These are phyloP conservation scores for Scorias spongiosa DNA, from an alignment of 2,329 filamentous ascomycete species.

Conservation along the genomic window DNA sequence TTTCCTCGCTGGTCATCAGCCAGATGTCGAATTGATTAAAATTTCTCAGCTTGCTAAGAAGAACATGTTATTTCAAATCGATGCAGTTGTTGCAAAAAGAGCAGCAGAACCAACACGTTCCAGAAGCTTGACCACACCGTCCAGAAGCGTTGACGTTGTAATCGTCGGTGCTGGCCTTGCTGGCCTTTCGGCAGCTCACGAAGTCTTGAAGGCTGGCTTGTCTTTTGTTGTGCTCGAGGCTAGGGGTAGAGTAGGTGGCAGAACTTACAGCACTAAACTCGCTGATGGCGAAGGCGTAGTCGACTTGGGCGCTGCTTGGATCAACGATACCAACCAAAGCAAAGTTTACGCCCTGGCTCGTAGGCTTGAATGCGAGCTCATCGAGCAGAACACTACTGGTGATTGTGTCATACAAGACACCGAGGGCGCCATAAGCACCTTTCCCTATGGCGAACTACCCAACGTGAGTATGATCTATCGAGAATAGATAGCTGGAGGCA, in stretches of 20 bases:
- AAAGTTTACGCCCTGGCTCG: conserved; percentile 28
- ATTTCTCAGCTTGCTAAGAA: conserved; percentile 26
- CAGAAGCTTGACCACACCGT: conserved; percentile 13
- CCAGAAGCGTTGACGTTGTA: conserved; percentile 15
- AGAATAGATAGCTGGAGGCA: no score
- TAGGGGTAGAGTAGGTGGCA: conserved; percentile 24
- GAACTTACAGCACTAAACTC: conserved; percentile 29
- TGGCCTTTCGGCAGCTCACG: conserved; percentile 16
- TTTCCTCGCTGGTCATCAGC: conserved; percentile 26
- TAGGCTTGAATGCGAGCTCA: conserved; percentile 27
- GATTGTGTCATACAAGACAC: conserved; percentile 27
- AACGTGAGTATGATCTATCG: conserved; percentile 6
- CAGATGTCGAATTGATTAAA: conserved; percentile 29
- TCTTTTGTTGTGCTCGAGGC: conserved; percentile 19
- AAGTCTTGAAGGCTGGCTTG: conserved; percentile 14
- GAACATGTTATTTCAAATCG: conserved; percentile 29
- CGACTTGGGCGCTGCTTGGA: conserved; percentile 45
- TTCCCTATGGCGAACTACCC: conserved; percentile 21
- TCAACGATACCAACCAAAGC: conserved; percentile 41
- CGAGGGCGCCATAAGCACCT: conserved; percentile 19
- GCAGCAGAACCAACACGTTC: conserved; percentile 8
- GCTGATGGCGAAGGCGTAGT: conserved; percentile 23
- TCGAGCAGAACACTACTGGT: conserved; percentile 35
- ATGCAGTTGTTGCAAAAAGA: conserved; percentile 23
- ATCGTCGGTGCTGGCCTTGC: conserved; percentile 19